These are phyloP conservation scores for Globisporangium radiosum DNA, from an alignment of 352 stramenopile species.

Conservation along the genomic window DNA sequence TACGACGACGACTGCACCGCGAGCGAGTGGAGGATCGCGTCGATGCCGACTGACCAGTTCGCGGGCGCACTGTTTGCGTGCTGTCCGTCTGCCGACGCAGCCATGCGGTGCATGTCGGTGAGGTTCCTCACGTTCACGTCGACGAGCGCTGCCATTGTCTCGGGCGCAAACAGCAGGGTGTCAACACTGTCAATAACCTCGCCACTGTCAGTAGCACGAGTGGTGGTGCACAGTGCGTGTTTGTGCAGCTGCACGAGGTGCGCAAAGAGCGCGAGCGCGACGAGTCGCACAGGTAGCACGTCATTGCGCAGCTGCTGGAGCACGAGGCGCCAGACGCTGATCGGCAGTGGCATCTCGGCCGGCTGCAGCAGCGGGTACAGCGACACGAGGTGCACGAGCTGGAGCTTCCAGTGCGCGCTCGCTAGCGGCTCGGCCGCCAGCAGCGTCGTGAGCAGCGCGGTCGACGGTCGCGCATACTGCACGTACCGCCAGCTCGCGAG, in stretches of 20 bases:
- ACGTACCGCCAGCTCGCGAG: constrained; percentile 53
- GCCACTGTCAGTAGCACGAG: background rate
- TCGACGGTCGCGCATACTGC: constrained; percentile 4
- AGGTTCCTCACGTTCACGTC: constrained; percentile 52
- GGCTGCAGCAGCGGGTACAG: constrained; percentile 58
- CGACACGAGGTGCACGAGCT: constrained; percentile 65
- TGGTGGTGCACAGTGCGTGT: background rate
- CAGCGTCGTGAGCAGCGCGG: constrained; percentile 24
- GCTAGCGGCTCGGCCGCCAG: constrained; percentile 28
- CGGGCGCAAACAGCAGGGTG: constrained; percentile 34
- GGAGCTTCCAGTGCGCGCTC: constrained; percentile 68
- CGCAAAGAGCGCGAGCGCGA: constrained; percentile 40
- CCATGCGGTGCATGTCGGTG: constrained; percentile 52
- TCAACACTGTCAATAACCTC: constrained; percentile 11
- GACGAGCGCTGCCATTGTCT: constrained; percentile 34
- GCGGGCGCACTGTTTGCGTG: constrained; percentile 57
- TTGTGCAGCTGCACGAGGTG: constrained; percentile 52
- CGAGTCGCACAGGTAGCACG: constrained; percentile 55
- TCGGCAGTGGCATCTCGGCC: constrained; percentile 30
- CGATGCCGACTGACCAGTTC: constrained; percentile 74
- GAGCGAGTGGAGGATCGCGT: constrained; percentile 48
- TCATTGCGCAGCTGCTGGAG: constrained; percentile 48
- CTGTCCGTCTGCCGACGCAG: constrained; percentile 60
- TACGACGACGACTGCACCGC: constrained; percentile 34
- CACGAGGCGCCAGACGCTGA: constrained; percentile 43